Percentiles rank a stretch among this genome's conserved stretches.
Evolutionary conservation across 345 rosid species (phyloP).

Genomic region (Eucalyptus sideroxylon): DNA sequence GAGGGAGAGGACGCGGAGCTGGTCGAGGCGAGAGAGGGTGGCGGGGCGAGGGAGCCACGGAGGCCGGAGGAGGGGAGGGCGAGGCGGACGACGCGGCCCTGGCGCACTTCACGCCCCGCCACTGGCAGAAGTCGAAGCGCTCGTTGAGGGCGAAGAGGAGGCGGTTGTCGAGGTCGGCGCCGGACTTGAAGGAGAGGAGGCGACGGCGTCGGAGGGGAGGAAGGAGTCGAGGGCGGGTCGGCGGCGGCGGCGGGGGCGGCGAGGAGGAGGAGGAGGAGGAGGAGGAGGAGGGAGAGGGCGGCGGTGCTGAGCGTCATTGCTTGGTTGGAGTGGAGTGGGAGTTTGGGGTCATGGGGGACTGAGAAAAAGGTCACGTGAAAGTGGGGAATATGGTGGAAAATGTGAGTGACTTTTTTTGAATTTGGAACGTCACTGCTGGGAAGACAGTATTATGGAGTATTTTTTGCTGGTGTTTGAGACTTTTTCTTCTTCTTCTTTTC

Average conservation of each 20-base stretch:
- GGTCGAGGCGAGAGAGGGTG: constrained; percentile 77
- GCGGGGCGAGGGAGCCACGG: constrained; percentile 55
- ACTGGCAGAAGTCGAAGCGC: constrained; percentile 89
- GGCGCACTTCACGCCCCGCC: constrained; percentile 89
- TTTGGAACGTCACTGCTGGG: too few species aligned
- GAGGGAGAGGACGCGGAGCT: constrained; percentile 4
- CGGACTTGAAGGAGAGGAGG: constrained; percentile 77
- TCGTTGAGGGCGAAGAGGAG: constrained; percentile 63
- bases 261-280: too few species aligned
- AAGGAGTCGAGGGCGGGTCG: neutral
- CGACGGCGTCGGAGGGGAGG: constrained; percentile 62
- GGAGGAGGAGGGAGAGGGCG: too few species aligned
- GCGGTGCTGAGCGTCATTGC: too few species aligned
- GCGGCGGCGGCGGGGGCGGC: neutral
- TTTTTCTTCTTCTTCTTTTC: too few species aligned
- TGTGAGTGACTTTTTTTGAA: too few species aligned
- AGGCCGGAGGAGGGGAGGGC: constrained; percentile 37
- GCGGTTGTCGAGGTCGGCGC: constrained; percentile 71
- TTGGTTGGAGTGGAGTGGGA: too few species aligned
- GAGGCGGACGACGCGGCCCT: constrained; percentile 73
- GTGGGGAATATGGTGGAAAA: too few species aligned
- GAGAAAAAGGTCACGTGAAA: too few species aligned
- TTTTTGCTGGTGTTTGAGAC: too few species aligned
- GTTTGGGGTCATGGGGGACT: too few species aligned
- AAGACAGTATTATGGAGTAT: too few species aligned